Base-by-base conservation (phyloP, 257 asterid genomes). In the Solanum virginianum region DNA sequence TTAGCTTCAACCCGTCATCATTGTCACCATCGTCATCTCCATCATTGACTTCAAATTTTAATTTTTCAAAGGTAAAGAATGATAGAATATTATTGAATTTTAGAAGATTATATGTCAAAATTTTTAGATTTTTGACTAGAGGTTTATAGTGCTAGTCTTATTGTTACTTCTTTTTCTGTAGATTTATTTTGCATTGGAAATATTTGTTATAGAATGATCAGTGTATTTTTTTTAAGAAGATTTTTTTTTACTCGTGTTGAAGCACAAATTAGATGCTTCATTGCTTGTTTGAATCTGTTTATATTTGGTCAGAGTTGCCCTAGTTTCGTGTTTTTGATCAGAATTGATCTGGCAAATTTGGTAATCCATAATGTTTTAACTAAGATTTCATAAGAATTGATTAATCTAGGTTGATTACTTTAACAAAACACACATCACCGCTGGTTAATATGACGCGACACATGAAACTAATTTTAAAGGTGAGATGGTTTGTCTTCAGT, bases 261-360 rank as follows among this genome's bases (percentile, higher is more conserved):
- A 72, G 32, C 32, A 11, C 80, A 72, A 22, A 45, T 6, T 71
- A 20, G 55, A 15, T 71, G 24, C 29, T 70, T 70, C 29, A 70
- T 70, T 39, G 79, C 10, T 16, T 3, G 56, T n/a, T 39, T 15
- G 55, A 41, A 41, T 43, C 18, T 20, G 16, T 71, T 20, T 71
- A 17, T 14, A 10, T 10, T 41, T 18, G 10, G 29, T 74, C 7
- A 43, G 59, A 74, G 39, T 3, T 24, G 39, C 1, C 5, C 5
- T 49, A 74, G n/a, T 47, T 74, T 74, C 56, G 16, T 41, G 17
- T 72, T 11, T 72, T 43, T 45, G 98, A 71, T 94, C 93, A 87
- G 83, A 88, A 62, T 88, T 88, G 75, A 92, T 97, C 98, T 95
- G 87, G 75, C 75, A 91, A 71, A 88, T 59, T 47, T 17, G 36